Evolutionary conservation across 2,329 filamentous ascomycete species (phyloP).

Genomic region (Pezizomycotina sp.): DNA sequence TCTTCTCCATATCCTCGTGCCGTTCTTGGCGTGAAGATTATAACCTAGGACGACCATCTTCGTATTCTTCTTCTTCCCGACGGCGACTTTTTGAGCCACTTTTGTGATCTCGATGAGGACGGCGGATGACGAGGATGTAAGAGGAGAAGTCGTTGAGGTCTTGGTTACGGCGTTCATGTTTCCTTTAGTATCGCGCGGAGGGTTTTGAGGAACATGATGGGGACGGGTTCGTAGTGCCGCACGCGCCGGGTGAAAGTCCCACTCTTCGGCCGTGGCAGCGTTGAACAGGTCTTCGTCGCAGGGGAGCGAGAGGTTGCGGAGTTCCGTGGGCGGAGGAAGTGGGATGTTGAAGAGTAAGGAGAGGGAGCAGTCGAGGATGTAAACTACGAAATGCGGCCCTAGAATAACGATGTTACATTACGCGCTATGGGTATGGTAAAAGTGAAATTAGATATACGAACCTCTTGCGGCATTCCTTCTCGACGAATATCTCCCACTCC

Average conservation of each 20-base stretch:
- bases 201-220: conserved; percentile 21
- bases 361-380: conserved; percentile 24
- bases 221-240: conserved; percentile 19
- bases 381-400: conserved; percentile 24
- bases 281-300: conserved; percentile 24
- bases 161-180: conserved; percentile 21
- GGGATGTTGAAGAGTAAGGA: conserved; percentile 23
- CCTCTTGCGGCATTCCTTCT: conserved; percentile 24
- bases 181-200: conserved; percentile 21
- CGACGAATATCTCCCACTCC: conserved; percentile 25
- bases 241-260: conserved; percentile 21
- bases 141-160: conserved; percentile 23
- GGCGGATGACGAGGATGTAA: conserved; percentile 23
- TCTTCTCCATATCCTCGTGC: conserved; percentile 19
- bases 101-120: conserved; percentile 25
- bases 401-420: not conserved
- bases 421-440: not conserved
- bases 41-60: conserved; percentile 15
- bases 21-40: conserved; percentile 23
- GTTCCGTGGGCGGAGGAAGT: conserved; percentile 22
- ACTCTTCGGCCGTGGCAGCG: conserved; percentile 21
- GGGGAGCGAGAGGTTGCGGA: conserved; percentile 23
- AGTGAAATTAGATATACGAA: conserved; percentile 8
- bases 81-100: conserved; percentile 22
- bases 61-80: conserved; percentile 21